Evolutionary conservation across 768 basidiomycete genomes (phyloP), one percentile per base, ranked within the genome.

Genomic region (Mycena albidolilacea): DNA sequence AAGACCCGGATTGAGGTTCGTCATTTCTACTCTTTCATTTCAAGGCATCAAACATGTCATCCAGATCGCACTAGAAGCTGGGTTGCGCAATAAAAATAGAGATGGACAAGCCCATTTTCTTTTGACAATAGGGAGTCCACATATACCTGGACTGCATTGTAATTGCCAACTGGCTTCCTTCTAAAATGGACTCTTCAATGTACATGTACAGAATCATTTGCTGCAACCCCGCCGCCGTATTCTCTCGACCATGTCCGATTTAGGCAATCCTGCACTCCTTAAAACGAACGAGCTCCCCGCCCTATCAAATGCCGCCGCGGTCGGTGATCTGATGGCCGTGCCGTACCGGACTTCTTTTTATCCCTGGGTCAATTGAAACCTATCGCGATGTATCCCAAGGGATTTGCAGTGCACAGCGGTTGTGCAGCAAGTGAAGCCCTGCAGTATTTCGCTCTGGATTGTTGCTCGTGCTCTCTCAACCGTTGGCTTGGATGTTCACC

Each of bases 1-100:
- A 72, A 63, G 30, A 72, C 46, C 5, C 39, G 38, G 9, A 67
- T 72, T 1, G 71, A 67, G 65, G 71, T 63, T 14, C 38, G 46
- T 52, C 37, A 1, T 5, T 52, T 55, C 21, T 39, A 7, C 12
- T n/a, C 7, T 14, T 19, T 30, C 43, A 17, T 4, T 43, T 11
- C 14, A 44, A 10, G 21, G 3, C 1, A 52, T 37, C 52, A 7
- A 69, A 0, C 4, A 43, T 10, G 38, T 17, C 5, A 7, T 44
- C 38, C 35, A 69, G 69, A 69, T 69, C 5, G 52, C 41, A 10
- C 43, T 52, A 35, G 69, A 69, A 41, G 41, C 5, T 10, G 54
- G 61, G 30, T 44, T 65, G 23, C 64, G 69, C 21, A 60, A 23
- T 37, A 39, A 21, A 11, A 21, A 60, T 6, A 39, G 23, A 52